phyloP scores from a whole-genome alignment of 352 stramenopile genomes.

The Pythium phragmitis region DNA sequence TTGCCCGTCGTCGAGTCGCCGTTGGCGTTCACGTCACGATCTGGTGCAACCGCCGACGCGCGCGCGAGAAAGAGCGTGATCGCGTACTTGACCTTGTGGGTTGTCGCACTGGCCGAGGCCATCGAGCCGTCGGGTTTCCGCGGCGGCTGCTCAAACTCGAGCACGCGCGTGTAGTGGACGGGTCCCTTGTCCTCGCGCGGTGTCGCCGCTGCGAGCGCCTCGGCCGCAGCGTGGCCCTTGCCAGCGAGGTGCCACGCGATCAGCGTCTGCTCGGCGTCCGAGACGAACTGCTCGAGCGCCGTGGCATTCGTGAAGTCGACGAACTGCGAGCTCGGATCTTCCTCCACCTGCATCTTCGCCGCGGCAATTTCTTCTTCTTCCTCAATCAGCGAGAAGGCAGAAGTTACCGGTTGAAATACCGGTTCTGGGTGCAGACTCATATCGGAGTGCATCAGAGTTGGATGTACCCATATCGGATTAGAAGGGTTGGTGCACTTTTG shows the following conservation, averaged over 20 bases:
- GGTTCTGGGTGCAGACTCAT: neutral
- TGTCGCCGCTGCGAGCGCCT: conserved; percentile 26
- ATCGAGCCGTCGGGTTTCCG: conserved; percentile 20
- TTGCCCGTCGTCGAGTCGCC: neutral
- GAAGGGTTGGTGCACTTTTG: neutral
- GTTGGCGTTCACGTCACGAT: neutral
- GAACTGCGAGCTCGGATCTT: conserved; percentile 84
- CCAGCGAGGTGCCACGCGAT: conserved; percentile 62
- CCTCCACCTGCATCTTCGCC: conserved; percentile 56
- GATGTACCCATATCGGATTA: neutral
- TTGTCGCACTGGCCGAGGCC: conserved; percentile 26
- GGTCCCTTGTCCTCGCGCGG: neutral
- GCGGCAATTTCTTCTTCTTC: neutral
- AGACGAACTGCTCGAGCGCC: conserved; percentile 73
- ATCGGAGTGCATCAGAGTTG: neutral
- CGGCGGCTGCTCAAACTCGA: conserved; percentile 28
- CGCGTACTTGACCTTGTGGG: conserved; percentile 39
- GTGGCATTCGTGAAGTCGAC: conserved; percentile 88
- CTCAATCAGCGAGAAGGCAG: neutral
- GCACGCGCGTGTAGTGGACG: conserved; percentile 22
- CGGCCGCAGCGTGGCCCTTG: conserved; percentile 60
- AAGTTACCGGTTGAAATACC: neutral
- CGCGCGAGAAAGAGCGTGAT: conserved; percentile 46
- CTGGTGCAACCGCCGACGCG: no score
- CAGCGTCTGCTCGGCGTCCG: conserved; percentile 72